Evolutionary conservation across 2,329 filamentous ascomycete species (phyloP).

Genomic region (Ascochyta pisi): DNA sequence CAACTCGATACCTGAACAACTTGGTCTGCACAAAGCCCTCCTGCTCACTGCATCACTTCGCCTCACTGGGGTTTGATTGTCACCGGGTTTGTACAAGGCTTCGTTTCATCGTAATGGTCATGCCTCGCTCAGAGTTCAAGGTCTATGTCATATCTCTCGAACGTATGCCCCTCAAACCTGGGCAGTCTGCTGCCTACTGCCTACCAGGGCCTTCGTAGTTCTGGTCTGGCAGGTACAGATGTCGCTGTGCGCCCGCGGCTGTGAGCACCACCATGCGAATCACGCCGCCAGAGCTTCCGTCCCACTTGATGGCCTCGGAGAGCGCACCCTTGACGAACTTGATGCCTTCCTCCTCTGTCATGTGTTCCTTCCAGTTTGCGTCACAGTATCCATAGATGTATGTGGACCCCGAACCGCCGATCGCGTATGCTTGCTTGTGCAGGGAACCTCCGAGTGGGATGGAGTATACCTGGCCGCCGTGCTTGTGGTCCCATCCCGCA

Average conservation of each 20-base stretch:
- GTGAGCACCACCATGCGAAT: conserved; percentile 98
- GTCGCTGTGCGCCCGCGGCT: conserved; percentile 84
- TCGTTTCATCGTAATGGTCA: conserved; percentile 22
- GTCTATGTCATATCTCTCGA: conserved; percentile 19
- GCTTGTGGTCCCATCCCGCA: conserved; percentile 93
- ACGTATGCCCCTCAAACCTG: conserved; percentile 6
- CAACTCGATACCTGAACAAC: neutral
- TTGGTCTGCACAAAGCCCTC: neutral
- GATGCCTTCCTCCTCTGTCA: conserved; percentile 91
- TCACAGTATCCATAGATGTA: conserved; percentile 99
- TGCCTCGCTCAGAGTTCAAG: conserved; percentile 14
- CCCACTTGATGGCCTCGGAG: conserved; percentile 98
- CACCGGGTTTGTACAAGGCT: conserved; percentile 2
- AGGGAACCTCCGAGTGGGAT: conserved; percentile 95
- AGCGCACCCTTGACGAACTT: conserved; percentile 91
- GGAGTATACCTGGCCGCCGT: conserved; percentile 96
- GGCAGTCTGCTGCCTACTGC: conserved; percentile 56
- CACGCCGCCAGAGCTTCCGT: conserved; percentile 96
- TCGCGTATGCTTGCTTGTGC: conserved; percentile 96
- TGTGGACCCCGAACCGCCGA: conserved; percentile 94
- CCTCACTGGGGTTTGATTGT: neutral
- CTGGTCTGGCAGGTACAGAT: conserved; percentile 89
- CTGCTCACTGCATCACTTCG: neutral
- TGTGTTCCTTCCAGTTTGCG: conserved; percentile 91
- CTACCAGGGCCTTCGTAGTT: conserved; percentile 79